Conservation (phyloP, 768 basidiomycete genomes). For the Pisolithus sp. region DNA sequence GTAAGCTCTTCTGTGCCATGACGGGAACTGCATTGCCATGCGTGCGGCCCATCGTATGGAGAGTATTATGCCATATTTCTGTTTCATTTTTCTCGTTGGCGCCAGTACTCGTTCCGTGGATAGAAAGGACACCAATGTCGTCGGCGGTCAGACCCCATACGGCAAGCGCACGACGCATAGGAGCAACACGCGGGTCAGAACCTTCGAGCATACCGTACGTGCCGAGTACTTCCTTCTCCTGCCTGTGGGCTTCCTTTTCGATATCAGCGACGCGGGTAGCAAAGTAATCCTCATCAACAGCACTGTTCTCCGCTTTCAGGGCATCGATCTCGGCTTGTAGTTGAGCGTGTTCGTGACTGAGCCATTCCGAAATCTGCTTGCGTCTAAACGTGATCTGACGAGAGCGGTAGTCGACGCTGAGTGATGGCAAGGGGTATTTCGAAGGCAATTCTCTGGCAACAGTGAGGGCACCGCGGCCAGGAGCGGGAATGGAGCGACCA, state of each 20-base stretch:
- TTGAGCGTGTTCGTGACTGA: constrained; percentile 79
- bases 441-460: constrained; percentile 82
- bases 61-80: constrained; percentile 92
- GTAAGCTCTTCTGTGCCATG: constrained; percentile 95
- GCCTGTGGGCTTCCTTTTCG: constrained; percentile 83
- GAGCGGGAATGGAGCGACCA: constrained; percentile 95
- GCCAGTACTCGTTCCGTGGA: constrained; percentile 83
- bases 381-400: constrained; percentile 96
- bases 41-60: constrained; percentile 82
- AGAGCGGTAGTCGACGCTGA: constrained; percentile 82
- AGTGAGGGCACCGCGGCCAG: constrained; percentile 86
- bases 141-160: constrained; percentile 95
- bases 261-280: constrained; percentile 73
- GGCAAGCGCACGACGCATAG: constrained; percentile 90
- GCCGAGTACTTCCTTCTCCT: constrained; percentile 89
- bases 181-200: constrained; percentile 76
- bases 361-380: constrained; percentile 91
- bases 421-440: constrained; percentile 70
- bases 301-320: constrained; percentile 47
- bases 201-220: constrained; percentile 96
- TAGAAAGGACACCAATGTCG: constrained; percentile 85
- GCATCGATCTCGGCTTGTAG: constrained; percentile 72
- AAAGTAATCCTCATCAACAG: constrained; percentile 62
- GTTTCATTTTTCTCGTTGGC: constrained; percentile 98
- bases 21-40: constrained; percentile 96